Evolutionary conservation across 2,329 filamentous ascomycete genomes (phyloP).

Genomic region (Rosellinia necatrix): DNA sequence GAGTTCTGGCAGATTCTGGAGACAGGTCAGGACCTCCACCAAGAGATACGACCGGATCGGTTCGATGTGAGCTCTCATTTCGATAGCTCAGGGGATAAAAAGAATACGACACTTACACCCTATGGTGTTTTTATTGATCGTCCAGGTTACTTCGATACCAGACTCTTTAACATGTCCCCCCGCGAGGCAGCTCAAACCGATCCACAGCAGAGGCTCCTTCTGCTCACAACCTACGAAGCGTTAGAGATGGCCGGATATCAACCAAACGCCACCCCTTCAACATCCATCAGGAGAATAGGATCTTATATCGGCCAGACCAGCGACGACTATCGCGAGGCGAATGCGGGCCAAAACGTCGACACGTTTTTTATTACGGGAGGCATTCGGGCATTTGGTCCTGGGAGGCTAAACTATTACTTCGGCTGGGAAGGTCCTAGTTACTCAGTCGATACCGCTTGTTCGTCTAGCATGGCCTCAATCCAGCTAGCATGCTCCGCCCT

Average conservation of each 20-base stretch:
- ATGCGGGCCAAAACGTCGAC: constrained; percentile 61
- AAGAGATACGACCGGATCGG: constrained; percentile 23
- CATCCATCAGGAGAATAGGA: constrained; percentile 27
- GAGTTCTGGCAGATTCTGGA: constrained; percentile 33
- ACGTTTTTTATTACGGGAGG: constrained; percentile 45
- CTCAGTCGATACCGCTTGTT: constrained; percentile 40
- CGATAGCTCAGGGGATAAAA: constrained; percentile 28
- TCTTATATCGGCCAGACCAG: constrained; percentile 30
- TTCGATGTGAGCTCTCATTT: constrained; percentile 29
- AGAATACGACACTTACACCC: constrained; percentile 24
- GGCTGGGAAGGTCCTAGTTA: constrained; percentile 39
- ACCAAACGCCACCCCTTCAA: constrained; percentile 22
- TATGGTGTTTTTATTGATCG: constrained; percentile 28
- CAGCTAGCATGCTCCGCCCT: constrained; percentile 58
- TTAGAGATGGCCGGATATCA: constrained; percentile 61
- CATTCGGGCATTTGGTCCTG: constrained; percentile 41
- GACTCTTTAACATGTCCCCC: constrained; percentile 34
- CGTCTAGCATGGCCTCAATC: constrained; percentile 32
- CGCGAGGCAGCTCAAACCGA: constrained; percentile 51
- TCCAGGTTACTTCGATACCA: constrained; percentile 28
- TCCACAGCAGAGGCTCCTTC: constrained; percentile 65
- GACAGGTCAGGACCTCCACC: constrained; percentile 33
- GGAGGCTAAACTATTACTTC: constrained; percentile 45
- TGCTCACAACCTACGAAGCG: constrained; percentile 70
- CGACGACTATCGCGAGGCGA: constrained; percentile 63